phyloP scores from a whole-genome alignment of 169 alveolate genomes.

The Eimeria falciformis region DNA sequence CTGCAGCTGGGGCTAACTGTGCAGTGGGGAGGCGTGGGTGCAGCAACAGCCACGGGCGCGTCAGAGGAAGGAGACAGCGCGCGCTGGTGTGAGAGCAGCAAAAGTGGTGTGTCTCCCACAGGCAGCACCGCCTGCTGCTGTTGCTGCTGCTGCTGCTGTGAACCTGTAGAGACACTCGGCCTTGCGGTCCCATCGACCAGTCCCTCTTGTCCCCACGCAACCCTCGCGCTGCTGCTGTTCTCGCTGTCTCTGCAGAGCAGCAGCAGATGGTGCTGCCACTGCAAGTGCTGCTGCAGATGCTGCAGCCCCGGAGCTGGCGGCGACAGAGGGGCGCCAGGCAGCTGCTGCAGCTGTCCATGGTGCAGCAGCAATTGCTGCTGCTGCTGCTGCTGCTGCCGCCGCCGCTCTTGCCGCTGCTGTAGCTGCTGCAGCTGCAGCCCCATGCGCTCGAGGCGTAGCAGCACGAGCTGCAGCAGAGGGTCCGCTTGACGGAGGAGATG shows the following conservation, averaged over 20 bases:
- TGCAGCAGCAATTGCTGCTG: constrained; percentile 7
- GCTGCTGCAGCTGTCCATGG: constrained; percentile 8
- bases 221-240: constrained; percentile 12
- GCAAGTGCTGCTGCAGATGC: constrained; percentile 31
- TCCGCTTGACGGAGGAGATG: constrained; percentile 16
- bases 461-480: constrained; percentile 47
- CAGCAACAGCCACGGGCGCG: neutral
- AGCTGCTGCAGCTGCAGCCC: constrained; percentile 71
- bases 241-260: neutral
- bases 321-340: neutral
- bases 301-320: neutral
- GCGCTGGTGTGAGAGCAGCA: no score
- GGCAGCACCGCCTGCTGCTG: neutral
- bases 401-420: constrained; percentile 55
- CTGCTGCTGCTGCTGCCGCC: constrained; percentile 50
- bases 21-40: neutral
- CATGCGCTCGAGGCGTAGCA: constrained; percentile 15
- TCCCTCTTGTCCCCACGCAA: neutral
- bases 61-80: neutral
- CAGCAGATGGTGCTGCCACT: constrained; percentile 22
- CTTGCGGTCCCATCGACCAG: neutral
- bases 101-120: neutral
- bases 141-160: constrained; percentile 53
- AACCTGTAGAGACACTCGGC: neutral
- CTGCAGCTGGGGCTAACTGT: constrained; percentile 15